A percentile compares a stretch with the other conserved stretches of the same genome.
phyloP scores from a whole-genome alignment of 768 basidiomycete species.

The Boletus reticulatus region DNA sequence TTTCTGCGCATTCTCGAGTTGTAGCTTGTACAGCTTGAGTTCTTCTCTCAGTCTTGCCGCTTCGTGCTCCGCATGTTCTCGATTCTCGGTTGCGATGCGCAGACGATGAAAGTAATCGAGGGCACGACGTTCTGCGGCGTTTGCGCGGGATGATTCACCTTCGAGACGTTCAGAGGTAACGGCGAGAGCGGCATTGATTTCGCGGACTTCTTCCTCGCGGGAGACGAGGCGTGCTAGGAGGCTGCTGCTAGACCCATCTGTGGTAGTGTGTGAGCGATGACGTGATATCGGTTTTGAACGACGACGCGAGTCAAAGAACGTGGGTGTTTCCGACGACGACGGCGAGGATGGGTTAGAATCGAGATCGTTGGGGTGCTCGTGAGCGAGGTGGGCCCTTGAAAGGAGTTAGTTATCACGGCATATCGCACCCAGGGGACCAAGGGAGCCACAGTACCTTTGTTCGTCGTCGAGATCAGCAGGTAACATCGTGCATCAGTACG shows the following conservation, averaged over 20 bases:
- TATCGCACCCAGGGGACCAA: background rate
- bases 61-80: conserved; percentile 39
- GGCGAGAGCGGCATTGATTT: conserved; percentile 27
- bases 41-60: conserved; percentile 39
- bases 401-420: background rate
- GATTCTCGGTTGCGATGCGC: conserved; percentile 39
- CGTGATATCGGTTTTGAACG: conserved; percentile 27
- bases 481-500: conserved; percentile 23
- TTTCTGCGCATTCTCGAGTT: conserved; percentile 43
- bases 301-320: conserved; percentile 17
- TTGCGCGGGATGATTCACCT: conserved; percentile 40
- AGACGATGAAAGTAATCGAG: conserved; percentile 44
- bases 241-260: conserved; percentile 30
- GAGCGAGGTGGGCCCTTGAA: conserved; percentile 24
- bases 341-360: conserved; percentile 30
- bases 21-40: conserved; percentile 43
- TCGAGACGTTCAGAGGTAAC: conserved; percentile 36
- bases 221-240: conserved; percentile 31
- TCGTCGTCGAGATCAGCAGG: conserved; percentile 29
- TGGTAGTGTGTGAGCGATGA: conserved; percentile 25
- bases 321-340: conserved; percentile 15
- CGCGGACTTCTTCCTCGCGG: conserved; percentile 31
- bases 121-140: conserved; percentile 45
- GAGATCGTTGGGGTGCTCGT: conserved; percentile 29
- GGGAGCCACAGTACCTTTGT: conserved; percentile 20